Percentiles rank a stretch among this genome's conserved stretches.
Conservation (phyloP, 2,329 filamentous ascomycete genomes). For the Colletotrichum endophyticum region DNA sequence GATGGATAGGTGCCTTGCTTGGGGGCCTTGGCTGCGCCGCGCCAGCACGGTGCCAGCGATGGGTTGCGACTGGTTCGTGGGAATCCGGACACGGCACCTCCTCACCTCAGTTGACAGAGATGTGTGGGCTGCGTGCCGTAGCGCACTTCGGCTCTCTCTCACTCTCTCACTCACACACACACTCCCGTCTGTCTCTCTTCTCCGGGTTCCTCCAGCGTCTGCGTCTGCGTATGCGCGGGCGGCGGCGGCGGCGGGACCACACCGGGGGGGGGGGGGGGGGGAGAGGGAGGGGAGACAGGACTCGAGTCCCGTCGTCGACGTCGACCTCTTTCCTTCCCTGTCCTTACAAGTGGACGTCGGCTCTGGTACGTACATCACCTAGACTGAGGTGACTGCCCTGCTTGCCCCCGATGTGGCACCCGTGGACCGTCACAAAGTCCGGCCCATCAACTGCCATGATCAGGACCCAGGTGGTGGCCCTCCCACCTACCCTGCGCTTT, state of each 20-base stretch:
- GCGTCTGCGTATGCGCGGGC: neutral
- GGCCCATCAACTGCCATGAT: conserved; percentile 21
- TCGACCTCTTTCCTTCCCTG: neutral
- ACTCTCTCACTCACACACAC: too few relatives aligned
- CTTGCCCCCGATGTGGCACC: neutral
- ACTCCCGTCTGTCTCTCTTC: neutral
- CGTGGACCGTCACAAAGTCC: conserved; percentile 10
- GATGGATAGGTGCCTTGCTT: neutral
- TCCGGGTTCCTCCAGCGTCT: neutral
- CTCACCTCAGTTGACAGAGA: neutral
- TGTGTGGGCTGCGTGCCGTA: conserved; percentile 6
- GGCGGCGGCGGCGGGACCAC: neutral
- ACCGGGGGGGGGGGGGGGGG: neutral
- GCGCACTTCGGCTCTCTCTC: neutral
- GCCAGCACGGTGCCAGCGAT: conserved; percentile 8
- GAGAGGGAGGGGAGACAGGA: neutral
- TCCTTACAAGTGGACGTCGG: neutral
- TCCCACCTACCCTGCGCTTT: conserved; percentile 7
- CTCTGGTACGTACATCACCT: neutral
- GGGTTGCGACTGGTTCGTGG: conserved; percentile 20
- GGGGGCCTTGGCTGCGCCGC: neutral
- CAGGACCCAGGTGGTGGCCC: conserved; percentile 4
- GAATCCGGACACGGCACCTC: conserved; percentile 17
- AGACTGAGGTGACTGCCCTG: neutral
- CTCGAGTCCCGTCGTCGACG: neutral